phyloP scores from a whole-genome alignment of 768 basidiomycete genomes.

The Mycena galopus region DNA sequence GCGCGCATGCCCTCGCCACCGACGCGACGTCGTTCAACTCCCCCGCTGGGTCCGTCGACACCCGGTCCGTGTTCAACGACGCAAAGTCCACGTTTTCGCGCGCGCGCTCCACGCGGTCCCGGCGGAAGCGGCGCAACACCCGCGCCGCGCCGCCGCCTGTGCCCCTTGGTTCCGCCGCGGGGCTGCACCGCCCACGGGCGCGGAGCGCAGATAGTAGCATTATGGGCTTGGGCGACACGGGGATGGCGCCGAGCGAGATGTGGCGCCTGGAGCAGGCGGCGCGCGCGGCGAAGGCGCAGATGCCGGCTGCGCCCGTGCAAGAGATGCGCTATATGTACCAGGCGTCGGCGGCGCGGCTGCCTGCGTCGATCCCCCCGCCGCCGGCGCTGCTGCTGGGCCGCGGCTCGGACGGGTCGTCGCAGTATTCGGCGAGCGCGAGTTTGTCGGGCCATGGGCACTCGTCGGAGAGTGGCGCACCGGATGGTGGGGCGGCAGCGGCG shows the following conservation, averaged over 20 bases:
- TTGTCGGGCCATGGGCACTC: conserved; percentile 31
- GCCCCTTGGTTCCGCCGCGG: conserved; percentile 30
- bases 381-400: conserved; percentile 10
- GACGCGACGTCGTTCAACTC: conserved; percentile 21
- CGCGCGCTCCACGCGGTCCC: conserved; percentile 17
- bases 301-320: neutral
- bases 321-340: conserved; percentile 35
- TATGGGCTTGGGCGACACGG: conserved; percentile 20
- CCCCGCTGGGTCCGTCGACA: conserved; percentile 22
- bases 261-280: conserved; percentile 31
- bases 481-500: conserved; percentile 3
- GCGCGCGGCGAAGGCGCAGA: neutral
- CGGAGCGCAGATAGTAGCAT: conserved; percentile 34
- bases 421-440: conserved; percentile 1
- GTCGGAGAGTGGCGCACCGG: conserved; percentile 14
- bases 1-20: neutral
- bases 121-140: conserved; percentile 24
- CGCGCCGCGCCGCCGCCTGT: conserved; percentile 34
- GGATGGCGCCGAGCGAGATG: conserved; percentile 36
- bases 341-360: conserved; percentile 27
- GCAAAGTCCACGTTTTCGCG: conserved; percentile 34
- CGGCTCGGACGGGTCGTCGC: conserved; percentile 7
- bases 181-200: conserved; percentile 24
- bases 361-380: conserved; percentile 32
- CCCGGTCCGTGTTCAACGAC: conserved; percentile 33